These are phyloP conservation scores for Candolleomyces eurysporus DNA, from an alignment of 768 basidiomycete species.

Conservation along the genomic window DNA sequence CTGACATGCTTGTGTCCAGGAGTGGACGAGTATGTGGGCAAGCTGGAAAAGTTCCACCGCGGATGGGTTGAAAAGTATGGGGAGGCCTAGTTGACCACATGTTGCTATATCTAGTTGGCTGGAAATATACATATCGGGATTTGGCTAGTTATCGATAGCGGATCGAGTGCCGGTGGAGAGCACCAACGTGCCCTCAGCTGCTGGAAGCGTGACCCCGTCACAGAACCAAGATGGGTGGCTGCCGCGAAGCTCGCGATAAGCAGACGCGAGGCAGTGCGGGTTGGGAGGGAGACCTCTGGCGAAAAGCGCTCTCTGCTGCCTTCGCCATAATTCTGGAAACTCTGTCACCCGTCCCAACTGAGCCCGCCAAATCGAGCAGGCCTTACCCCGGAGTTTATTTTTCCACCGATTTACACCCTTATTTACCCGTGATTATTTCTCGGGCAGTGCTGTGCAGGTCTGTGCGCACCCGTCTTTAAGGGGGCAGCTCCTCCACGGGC, in stretches of 20 bases:
- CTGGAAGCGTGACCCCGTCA: background rate
- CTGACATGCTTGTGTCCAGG: slow-evolving; percentile 94
- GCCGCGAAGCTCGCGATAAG: background rate
- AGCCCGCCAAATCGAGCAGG: background rate
- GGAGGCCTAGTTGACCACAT: background rate
- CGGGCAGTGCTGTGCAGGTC: slow-evolving; percentile 24
- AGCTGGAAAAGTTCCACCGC: slow-evolving; percentile 58
- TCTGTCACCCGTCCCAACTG: background rate
- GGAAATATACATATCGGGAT: too few species aligned
- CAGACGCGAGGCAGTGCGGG: background rate
- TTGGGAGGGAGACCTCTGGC: background rate
- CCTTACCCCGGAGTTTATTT: too few species aligned
- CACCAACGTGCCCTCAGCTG: background rate
- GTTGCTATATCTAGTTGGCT: slow-evolving; percentile 1
- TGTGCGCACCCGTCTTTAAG: slow-evolving; percentile 10
- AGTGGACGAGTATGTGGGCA: slow-evolving; percentile 87
- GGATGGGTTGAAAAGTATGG: slow-evolving; percentile 35
- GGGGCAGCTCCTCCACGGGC: slow-evolving; percentile 42
- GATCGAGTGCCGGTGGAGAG: background rate
- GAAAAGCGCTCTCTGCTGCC: background rate
- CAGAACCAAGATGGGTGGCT: background rate
- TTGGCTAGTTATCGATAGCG: background rate
- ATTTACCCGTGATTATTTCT: slow-evolving; percentile 15
- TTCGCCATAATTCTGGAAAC: too few species aligned
- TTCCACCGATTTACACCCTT: slow-evolving; percentile 1